Conservation (phyloP, 1,284 basidiomycete species). For the Phaffia rhodozyma region DNA sequence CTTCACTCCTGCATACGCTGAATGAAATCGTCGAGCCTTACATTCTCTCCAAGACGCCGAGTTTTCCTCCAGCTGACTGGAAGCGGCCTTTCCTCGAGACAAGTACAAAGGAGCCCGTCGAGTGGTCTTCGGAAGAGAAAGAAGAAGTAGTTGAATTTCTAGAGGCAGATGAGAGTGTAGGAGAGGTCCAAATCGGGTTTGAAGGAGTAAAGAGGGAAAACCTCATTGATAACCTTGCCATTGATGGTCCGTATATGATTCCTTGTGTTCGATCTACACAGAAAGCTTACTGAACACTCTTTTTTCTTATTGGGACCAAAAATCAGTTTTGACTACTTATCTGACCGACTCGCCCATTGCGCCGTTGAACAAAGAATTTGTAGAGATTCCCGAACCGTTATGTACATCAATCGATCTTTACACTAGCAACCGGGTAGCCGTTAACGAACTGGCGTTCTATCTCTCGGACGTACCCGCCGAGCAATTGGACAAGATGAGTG, state of each 20-base stretch:
- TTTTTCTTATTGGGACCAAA: not conserved
- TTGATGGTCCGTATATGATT: not conserved
- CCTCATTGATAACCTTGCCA: constrained; percentile 62
- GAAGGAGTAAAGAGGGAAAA: constrained; percentile 62
- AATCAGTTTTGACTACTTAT: constrained; percentile 71
- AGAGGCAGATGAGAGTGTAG: constrained; percentile 92
- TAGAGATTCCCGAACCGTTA: constrained; percentile 82
- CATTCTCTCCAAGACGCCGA: constrained; percentile 60
- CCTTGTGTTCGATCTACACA: not conserved
- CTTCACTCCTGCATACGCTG: constrained; percentile 51
- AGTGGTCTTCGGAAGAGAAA: constrained; percentile 40
- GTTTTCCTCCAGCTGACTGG: constrained; percentile 59
- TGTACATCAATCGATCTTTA: constrained; percentile 81
- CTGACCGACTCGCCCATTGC: constrained; percentile 79
- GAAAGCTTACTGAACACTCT: not conserved
- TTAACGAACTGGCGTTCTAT: constrained; percentile 61
- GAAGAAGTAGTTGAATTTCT: constrained; percentile 73
- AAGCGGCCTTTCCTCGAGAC: constrained; percentile 92
- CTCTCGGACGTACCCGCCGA: constrained; percentile 75
- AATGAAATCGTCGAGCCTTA: constrained; percentile 70
- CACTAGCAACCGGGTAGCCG: constrained; percentile 62
- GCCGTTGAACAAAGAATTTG: constrained; percentile 82
- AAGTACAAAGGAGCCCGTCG: constrained; percentile 51
- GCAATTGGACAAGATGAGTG: constrained; percentile 59
- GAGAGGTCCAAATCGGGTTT: constrained; percentile 66